Evolutionary conservation across 495 filamentous ascomycete species (phyloP).

Genomic region (Xylaria castorea): DNA sequence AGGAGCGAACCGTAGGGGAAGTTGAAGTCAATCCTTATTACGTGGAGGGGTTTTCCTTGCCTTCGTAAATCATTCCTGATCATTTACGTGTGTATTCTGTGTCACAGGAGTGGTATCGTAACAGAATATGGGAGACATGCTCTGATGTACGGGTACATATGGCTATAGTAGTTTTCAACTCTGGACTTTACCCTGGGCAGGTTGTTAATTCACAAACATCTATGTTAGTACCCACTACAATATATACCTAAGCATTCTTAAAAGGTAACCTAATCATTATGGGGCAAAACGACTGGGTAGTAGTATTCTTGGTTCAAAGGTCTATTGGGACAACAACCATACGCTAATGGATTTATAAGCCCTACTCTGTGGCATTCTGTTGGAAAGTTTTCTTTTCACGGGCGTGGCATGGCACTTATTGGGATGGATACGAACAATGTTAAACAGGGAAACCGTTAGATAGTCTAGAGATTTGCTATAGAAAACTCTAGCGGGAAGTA

Average conservation of each 20-base stretch:
- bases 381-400: not conserved
- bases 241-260: not conserved
- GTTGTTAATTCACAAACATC: not conserved
- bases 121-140: not conserved
- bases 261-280: not conserved
- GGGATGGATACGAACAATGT: not conserved
- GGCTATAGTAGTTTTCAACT: not conserved
- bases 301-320: not conserved
- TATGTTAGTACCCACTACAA: not conserved
- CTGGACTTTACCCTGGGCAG: not conserved
- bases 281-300: not conserved
- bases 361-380: not conserved
- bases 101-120: not conserved
- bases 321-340: not conserved
- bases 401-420: not conserved
- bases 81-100: not conserved
- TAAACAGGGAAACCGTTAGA: not conserved
- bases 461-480: not conserved
- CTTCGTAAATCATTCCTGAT: not conserved
- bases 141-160: not conserved
- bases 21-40: not conserved
- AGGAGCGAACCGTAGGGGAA: not conserved
- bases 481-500: not conserved
- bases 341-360: not conserved
- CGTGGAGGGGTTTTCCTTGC: not conserved